Base-by-base conservation (phyloP, 78 protist species). In the Polysphondylium violaceum region DNA sequence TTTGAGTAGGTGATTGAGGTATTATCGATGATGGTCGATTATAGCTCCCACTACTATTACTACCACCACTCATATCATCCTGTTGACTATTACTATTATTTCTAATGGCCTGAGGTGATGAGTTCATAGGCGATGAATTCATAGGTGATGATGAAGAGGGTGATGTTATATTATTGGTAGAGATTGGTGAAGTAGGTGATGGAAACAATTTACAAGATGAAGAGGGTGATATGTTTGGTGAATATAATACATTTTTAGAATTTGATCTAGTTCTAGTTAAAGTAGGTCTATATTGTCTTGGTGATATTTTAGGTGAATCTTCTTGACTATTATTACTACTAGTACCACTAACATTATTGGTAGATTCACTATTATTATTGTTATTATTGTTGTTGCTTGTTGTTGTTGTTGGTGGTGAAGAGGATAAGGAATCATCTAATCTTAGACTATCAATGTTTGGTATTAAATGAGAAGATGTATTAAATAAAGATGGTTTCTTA, bases 221-320 rank as follows among this genome's bases (percentile, higher is more conserved):
- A 29, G 76, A 69, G 17, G 61, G 55, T 8, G 76, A 69, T 3
- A 21, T 25, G 23, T 29, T 74, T 51, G 83, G 83, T 35, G 83
- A 74, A 74, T 74, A 74, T 51, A 43, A 36, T 21, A 74, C 44
- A 56, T 51, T 56, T 74, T 74, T 74, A 17, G 83, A 74, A 19
- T 58, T 74, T 8, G 83, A 74, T 56, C 83, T 51, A n/a, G 51
- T 41, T 74, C 68, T 51, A 16, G 17, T 16, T n/a, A 74, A 27
- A 25, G 68, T 4, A 12, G 68, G 35, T 51, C 38, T 56, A 16
- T 65, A 53, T 56, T 29, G n/a, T 38, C 51, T 25, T 56, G 83
- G 83, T 51, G 65, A 51, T 19, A 41, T 33, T 33, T 38, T 16
- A 29, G 73, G 73, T 38, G 73, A 65, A n/a, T 65, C 73, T n/a